Evolutionary conservation across 768 basidiomycete genomes (phyloP).

Genomic region (Agaricus subrufescens): DNA sequence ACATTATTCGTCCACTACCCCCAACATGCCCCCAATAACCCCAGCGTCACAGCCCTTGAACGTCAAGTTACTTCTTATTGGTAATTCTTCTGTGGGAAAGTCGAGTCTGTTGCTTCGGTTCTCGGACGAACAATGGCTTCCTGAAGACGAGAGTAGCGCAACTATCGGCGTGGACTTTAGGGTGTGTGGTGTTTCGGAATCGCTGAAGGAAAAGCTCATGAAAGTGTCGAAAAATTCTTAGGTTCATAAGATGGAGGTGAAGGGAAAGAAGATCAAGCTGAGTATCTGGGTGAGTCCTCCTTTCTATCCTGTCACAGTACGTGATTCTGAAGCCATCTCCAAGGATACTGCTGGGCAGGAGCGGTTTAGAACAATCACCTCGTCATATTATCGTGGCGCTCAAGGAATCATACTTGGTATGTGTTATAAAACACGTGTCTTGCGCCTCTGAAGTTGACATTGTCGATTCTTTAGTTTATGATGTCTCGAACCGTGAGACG

Average conservation of each 20-base stretch:
- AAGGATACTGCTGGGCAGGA: constrained; percentile 97
- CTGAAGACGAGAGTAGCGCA: constrained; percentile 84
- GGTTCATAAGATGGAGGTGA: constrained; percentile 88
- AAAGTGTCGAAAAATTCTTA: constrained; percentile 20
- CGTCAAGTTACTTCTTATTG: constrained; percentile 80
- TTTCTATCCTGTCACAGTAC: not conserved
- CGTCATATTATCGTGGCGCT: constrained; percentile 89
- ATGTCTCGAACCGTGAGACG: constrained; percentile 87
- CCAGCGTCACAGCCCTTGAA: constrained; percentile 47
- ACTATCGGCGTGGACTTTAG: constrained; percentile 86
- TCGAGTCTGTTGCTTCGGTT: constrained; percentile 90
- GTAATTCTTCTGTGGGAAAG: constrained; percentile 90
- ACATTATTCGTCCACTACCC: not conserved
- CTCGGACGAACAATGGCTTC: constrained; percentile 93
- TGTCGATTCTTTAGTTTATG: constrained; percentile 65
- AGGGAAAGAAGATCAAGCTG: constrained; percentile 82
- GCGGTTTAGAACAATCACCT: constrained; percentile 92
- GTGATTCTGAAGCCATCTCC: not conserved
- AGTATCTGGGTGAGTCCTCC: constrained; percentile 83
- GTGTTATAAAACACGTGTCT: constrained; percentile 8
- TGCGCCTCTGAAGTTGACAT: not conserved
- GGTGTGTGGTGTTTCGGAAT: constrained; percentile 37
- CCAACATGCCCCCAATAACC: constrained; percentile 27
- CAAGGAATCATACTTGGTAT: constrained; percentile 77
- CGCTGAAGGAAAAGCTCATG: not conserved